phyloP scores from a whole-genome alignment of 148 eudicot species.

The Camellia japonica region DNA sequence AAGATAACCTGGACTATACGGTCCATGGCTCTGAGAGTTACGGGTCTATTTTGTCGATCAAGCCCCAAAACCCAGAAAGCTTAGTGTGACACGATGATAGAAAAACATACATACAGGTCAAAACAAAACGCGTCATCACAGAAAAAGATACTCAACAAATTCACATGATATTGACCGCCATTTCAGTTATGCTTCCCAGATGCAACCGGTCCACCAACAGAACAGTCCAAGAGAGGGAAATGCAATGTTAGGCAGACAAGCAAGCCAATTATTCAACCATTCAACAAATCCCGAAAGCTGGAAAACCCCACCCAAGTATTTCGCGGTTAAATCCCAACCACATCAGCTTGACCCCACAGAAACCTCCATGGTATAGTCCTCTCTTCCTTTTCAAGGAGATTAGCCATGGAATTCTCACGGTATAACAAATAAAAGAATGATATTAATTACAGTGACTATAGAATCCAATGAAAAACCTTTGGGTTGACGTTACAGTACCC shows the following conservation, averaged over 20 bases:
- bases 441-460: slow-evolving; percentile 2
- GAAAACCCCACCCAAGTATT: neutral
- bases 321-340: neutral
- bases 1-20: neutral
- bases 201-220: neutral
- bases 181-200: neutral
- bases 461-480: neutral
- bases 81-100: neutral
- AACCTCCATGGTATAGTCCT: neutral
- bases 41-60: neutral
- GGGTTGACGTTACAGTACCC: neutral
- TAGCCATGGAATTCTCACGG: neutral
- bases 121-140: neutral
- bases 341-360: neutral
- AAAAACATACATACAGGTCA: neutral
- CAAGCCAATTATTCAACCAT: neutral
- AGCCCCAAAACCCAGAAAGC: neutral
- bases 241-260: neutral
- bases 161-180: neutral
- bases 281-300: neutral
- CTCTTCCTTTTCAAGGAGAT: neutral
- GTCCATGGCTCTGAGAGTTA: neutral
- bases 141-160: neutral
- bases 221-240: neutral
- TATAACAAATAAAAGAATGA: neutral